These are phyloP conservation scores for Cyberlindnera saturnus DNA, from an alignment of 805 yeast genomes.

Conservation along the genomic window DNA sequence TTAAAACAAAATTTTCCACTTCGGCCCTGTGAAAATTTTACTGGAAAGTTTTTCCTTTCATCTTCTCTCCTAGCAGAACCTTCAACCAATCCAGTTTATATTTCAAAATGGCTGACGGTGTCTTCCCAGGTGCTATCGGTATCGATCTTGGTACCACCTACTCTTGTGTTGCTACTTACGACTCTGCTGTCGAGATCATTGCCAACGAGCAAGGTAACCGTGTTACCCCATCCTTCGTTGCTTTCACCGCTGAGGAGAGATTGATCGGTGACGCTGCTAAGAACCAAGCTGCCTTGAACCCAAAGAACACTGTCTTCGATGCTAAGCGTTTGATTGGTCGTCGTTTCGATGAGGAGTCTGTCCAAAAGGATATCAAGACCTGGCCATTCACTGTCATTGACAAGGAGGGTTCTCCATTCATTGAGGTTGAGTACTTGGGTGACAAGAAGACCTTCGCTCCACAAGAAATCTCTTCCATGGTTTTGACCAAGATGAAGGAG, in stretches of 20 bases:
- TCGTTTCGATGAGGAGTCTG: slow-evolving; percentile 68
- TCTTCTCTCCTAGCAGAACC: slow-evolving; percentile 4
- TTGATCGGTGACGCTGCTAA: slow-evolving; percentile 80
- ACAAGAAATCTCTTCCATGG: slow-evolving; percentile 73
- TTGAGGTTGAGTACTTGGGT: slow-evolving; percentile 64
- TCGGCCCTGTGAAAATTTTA: slow-evolving; percentile 18
- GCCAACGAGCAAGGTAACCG: slow-evolving; percentile 86
- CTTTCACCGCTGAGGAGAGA: slow-evolving; percentile 73
- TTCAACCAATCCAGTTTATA: slow-evolving; percentile 5
- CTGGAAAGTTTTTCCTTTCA: slow-evolving; percentile 9
- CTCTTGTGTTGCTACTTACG: slow-evolving; percentile 74
- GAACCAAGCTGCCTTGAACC: slow-evolving; percentile 79
- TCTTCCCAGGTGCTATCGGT: slow-evolving; percentile 99
- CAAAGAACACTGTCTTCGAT: slow-evolving; percentile 71
- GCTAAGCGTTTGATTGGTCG: slow-evolving; percentile 81
- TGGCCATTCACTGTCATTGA: slow-evolving; percentile 77
- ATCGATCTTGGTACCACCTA: slow-evolving; percentile 93
- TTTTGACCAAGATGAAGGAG: slow-evolving; percentile 76
- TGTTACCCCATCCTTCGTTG: slow-evolving; percentile 78
- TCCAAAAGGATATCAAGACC: slow-evolving; percentile 86
- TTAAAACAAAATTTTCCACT: not conserved
- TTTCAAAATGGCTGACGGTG: slow-evolving; percentile 87
- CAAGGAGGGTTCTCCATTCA: slow-evolving; percentile 60
- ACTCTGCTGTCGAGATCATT: slow-evolving; percentile 70
- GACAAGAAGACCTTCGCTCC: slow-evolving; percentile 67